These are phyloP conservation scores for Alternaria postmessia DNA, from an alignment of 2,329 filamentous ascomycete species.

Conservation along the genomic window DNA sequence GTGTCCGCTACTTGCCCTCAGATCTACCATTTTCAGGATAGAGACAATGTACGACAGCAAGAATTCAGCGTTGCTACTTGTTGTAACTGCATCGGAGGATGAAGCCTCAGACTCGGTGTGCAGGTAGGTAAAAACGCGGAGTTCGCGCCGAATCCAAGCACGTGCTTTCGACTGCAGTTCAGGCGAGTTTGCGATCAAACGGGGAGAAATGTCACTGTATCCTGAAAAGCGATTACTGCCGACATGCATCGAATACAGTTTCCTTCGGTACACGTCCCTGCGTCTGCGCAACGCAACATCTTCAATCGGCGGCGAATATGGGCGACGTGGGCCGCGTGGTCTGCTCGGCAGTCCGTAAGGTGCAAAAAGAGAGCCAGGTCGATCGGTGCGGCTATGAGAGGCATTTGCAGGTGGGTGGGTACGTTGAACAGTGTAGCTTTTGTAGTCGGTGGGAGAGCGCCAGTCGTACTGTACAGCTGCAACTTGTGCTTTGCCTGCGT, in stretches of 20 bases:
- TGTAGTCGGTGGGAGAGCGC: slow-evolving; percentile 60
- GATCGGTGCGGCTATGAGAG: background rate
- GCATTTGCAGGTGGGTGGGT: slow-evolving; percentile 18
- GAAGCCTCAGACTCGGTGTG: slow-evolving; percentile 48
- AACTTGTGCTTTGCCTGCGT: slow-evolving; percentile 60
- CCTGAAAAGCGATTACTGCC: slow-evolving; percentile 81
- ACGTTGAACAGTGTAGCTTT: slow-evolving; percentile 64
- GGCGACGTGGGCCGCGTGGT: slow-evolving; percentile 24
- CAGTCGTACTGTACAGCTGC: slow-evolving; percentile 72
- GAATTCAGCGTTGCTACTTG: slow-evolving; percentile 78
- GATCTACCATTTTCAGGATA: slow-evolving; percentile 82
- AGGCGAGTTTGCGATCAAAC: slow-evolving; percentile 68
- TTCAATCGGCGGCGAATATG: slow-evolving; percentile 35
- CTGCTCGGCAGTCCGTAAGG: slow-evolving; percentile 29
- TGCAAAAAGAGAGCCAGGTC: slow-evolving; percentile 19
- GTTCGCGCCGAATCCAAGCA: slow-evolving; percentile 82
- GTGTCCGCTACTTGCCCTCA: slow-evolving; percentile 78
- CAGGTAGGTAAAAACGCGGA: slow-evolving; percentile 83
- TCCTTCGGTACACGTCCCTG: slow-evolving; percentile 74
- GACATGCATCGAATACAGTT: slow-evolving; percentile 80
- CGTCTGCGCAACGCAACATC: slow-evolving; percentile 66
- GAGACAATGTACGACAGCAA: slow-evolving; percentile 85
- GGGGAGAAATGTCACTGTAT: slow-evolving; percentile 76
- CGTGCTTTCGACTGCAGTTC: slow-evolving; percentile 78
- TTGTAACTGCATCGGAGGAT: slow-evolving; percentile 30